Percentiles rank a stretch among this genome's conserved stretches.
Conservation (phyloP, 2,329 filamentous ascomycete species). For the Leptosphaerulina australis region DNA sequence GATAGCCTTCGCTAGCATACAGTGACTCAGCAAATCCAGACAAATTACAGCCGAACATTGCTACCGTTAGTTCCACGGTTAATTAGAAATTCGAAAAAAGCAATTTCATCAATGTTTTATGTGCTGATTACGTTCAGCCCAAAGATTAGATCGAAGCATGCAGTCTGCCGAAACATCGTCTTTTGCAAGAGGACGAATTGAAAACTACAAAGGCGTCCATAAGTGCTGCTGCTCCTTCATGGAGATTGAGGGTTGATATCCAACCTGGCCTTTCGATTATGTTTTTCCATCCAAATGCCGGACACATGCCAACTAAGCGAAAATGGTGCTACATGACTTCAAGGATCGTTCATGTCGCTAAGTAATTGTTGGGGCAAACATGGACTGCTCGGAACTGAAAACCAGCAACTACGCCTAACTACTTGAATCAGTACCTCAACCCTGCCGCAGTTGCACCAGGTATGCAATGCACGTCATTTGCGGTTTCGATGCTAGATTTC, state of each 20-base stretch:
- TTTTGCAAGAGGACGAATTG: not conserved
- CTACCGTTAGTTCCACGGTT: too few relatives aligned
- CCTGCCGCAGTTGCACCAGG: slow-evolving; percentile 25
- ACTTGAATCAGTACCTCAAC: not conserved
- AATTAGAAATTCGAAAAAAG: too few relatives aligned
- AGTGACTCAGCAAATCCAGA: too few relatives aligned
- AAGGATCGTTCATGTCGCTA: slow-evolving; percentile 10
- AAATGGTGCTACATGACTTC: not conserved
- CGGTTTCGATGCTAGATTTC: slow-evolving; percentile 20
- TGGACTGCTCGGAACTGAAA: slow-evolving; percentile 8
- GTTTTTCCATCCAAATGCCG: not conserved
- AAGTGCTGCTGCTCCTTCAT: not conserved
- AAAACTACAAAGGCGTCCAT: slow-evolving; percentile 6
- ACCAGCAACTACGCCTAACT: not conserved
- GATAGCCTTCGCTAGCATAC: too few relatives aligned
- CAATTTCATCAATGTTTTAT: too few relatives aligned
- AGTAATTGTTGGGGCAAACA: slow-evolving; percentile 19
- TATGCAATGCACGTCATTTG: slow-evolving; percentile 22
- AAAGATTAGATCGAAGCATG: too few relatives aligned
- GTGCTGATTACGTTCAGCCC: too few relatives aligned
- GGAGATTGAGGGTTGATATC: not conserved
- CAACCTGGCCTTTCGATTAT: slow-evolving; percentile 16
- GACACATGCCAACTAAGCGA: slow-evolving; percentile 1
- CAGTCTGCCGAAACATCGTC: not conserved
- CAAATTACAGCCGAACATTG: too few relatives aligned